phyloP scores from a whole-genome alignment of 768 basidiomycete species.

The Tephrocybe sp. region DNA sequence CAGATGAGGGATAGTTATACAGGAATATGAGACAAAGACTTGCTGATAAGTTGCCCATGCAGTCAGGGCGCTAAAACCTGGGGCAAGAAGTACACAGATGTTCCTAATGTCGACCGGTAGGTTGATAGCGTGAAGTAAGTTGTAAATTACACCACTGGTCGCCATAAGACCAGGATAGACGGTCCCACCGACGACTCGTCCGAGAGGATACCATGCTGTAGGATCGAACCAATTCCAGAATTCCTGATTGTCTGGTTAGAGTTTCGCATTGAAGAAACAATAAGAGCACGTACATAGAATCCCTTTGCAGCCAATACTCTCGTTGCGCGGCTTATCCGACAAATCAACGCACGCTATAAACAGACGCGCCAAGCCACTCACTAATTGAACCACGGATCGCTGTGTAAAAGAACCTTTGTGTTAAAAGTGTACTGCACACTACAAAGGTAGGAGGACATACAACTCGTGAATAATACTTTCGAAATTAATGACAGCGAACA shows the following conservation, averaged over 20 bases:
- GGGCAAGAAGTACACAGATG: slow-evolving; percentile 94
- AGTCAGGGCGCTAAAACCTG: slow-evolving; percentile 94
- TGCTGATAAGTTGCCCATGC: slow-evolving; percentile 97
- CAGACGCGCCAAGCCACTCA: slow-evolving; percentile 42
- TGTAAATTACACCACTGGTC: slow-evolving; percentile 97
- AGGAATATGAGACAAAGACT: slow-evolving; percentile 22
- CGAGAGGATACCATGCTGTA: slow-evolving; percentile 98
- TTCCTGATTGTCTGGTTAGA: slow-evolving; percentile 53
- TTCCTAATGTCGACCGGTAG: slow-evolving; percentile 98
- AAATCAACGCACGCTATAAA: slow-evolving; percentile 15
- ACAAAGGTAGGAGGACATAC: slow-evolving; percentile 46
- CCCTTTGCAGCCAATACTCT: slow-evolving; percentile 88
- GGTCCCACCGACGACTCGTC: slow-evolving; percentile 97
- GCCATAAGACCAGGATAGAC: slow-evolving; percentile 99
- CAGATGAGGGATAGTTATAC: background rate
- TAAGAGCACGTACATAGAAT: slow-evolving; percentile 74
- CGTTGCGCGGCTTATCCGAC: slow-evolving; percentile 77
- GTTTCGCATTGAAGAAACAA: background rate
- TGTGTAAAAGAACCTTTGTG: slow-evolving; percentile 28
- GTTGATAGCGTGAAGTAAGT: slow-evolving; percentile 80
- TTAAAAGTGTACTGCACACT: slow-evolving; percentile 10
- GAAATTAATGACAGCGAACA: slow-evolving; percentile 97
- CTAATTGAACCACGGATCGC: slow-evolving; percentile 99
- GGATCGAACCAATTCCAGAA: slow-evolving; percentile 99
- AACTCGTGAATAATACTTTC: slow-evolving; percentile 99